Evolutionary conservation across 306 rosid species (phyloP).

Genomic region (Elaeagnus macrophylla): DNA sequence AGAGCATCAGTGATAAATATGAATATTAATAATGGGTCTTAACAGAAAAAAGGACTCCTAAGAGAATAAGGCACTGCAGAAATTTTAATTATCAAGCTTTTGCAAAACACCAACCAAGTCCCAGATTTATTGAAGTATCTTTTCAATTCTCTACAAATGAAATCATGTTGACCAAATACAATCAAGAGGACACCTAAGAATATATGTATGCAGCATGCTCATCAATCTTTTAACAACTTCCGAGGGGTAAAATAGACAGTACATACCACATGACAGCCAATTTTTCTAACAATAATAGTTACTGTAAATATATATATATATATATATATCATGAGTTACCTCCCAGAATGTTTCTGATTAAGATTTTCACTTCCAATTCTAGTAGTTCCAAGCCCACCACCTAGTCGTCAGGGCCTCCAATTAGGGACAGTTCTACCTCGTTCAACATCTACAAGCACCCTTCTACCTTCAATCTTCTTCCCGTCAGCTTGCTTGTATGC

Average conservation of each 20-base stretch:
- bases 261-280: background rate
- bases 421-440: constrained; percentile 99
- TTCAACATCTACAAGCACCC: constrained; percentile 97
- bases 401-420: constrained; percentile 97
- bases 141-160: background rate
- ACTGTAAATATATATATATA: background rate
- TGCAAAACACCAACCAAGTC: too few relatives aligned
- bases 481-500: constrained; percentile 99
- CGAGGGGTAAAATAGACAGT: background rate
- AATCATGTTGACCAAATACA: background rate
- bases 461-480: constrained; percentile 87
- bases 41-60: too few relatives aligned
- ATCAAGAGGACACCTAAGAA: background rate
- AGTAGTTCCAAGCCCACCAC: constrained; percentile 98
- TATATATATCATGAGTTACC: constrained; percentile 34
- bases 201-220: background rate
- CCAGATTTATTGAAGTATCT: too few relatives aligned
- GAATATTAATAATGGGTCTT: constrained; percentile 9
- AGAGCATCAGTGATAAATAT: constrained; percentile 21
- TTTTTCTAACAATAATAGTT: background rate
- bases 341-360: constrained; percentile 74
- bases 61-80: too few relatives aligned
- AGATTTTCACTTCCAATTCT: constrained; percentile 94
- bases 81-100: too few relatives aligned
- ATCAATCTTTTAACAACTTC: background rate